Evolutionary conservation across 2,329 filamentous ascomycete genomes (phyloP).

Genomic region (Scedosporium boydii): DNA sequence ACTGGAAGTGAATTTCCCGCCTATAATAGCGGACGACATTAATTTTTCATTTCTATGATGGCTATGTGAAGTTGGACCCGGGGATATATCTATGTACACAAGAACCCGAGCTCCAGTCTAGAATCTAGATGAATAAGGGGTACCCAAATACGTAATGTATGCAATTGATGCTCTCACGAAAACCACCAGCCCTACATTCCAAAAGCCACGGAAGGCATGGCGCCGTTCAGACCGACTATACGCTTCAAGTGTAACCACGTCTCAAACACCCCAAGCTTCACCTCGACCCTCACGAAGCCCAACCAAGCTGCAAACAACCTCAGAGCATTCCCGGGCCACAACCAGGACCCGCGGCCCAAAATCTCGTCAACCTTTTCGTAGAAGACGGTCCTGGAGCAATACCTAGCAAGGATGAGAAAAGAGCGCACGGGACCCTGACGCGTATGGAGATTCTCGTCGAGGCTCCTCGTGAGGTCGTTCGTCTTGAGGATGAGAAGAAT

Average conservation of each 20-base stretch:
- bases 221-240: slow-evolving; percentile 20
- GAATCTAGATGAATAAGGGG: neutral
- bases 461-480: slow-evolving; percentile 86
- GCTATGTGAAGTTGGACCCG: neutral
- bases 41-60: neutral
- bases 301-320: slow-evolving; percentile 47
- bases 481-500: slow-evolving; percentile 96
- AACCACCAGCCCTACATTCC: neutral
- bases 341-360: slow-evolving; percentile 38
- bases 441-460: slow-evolving; percentile 85
- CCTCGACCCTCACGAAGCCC: slow-evolving; percentile 48
- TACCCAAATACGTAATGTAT: neutral
- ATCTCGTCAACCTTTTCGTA: slow-evolving; percentile 54
- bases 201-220: neutral
- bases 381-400: slow-evolving; percentile 58
- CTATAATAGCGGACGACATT: neutral
- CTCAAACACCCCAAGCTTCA: slow-evolving; percentile 56
- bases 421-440: slow-evolving; percentile 53
- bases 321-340: slow-evolving; percentile 48
- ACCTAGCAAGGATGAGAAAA: slow-evolving; percentile 60
- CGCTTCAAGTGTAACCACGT: slow-evolving; percentile 48
- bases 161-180: neutral
- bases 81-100: neutral
- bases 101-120: neutral
- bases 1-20: neutral